Evolutionary conservation across 305 asterid species (phyloP), one percentile per base, ranked within the genome.

Genomic region (Withania somnifera): DNA sequence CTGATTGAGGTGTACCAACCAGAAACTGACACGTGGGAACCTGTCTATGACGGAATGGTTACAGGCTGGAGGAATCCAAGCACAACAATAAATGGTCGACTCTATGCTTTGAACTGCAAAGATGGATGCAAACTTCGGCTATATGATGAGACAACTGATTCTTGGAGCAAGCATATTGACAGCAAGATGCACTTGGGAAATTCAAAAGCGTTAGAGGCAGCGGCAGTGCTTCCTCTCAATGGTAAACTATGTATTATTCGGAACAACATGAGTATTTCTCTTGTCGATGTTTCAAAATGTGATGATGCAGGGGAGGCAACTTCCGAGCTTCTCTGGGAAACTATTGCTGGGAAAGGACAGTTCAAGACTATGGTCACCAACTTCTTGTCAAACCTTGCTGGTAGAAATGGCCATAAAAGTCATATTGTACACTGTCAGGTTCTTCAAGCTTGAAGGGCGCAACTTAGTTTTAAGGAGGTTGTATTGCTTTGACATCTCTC

Each of bases 1-100:
- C 77, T 93, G 83, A 92, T 95, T 45, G 99, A 94, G 77, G 93
- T 92, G 1, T 95, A 95, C 86, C 76, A 75, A 36, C 98, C 98
- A 0, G 98, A 90, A 76, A 86, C 88, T 2, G 92, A 95, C 79
- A 50, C 83, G 0, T 95, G 97, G 99, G 85, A 87, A 28, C 88
- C 97, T 13, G 87, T 90, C 51, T 86, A 86, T 42, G 91, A 89
- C 52, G 95, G 95, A 84, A 93, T 95, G 99, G 90, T 91, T 58
- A 75, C 97, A 6, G 97, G 97, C 15, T 95, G 98, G 99, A 93
- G 98, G 11, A 95, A 95, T 82, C 99, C 99, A 0, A 91, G 99
- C 82, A 88, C 91, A 60, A 92, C 98, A 2, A 92, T 93, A 93
- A 92, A 93, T 3, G 97, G 97, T 28, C 92, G 89, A 81, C 99